A percentile compares a stretch with the other conserved stretches of the same genome.
phyloP scores from a whole-genome alignment of 2,329 filamentous ascomycete species.

The Magnaporthiopsis rhizophila region DNA sequence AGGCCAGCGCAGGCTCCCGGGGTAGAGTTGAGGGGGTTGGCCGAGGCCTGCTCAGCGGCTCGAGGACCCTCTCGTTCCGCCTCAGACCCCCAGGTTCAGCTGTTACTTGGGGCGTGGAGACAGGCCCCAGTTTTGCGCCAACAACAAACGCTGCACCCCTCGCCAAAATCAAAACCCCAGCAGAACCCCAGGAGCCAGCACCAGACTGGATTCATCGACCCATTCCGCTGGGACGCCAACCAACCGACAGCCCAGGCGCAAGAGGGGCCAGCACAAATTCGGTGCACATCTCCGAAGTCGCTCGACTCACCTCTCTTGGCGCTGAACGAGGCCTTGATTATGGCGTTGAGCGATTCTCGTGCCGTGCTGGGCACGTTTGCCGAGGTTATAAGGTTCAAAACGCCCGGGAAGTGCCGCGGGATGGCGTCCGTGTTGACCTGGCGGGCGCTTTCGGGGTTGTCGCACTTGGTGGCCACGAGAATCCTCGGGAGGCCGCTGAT shows the following conservation, averaged over 20 bases:
- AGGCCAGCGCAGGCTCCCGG: not conserved
- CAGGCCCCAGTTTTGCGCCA: not conserved
- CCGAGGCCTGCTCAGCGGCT: not conserved
- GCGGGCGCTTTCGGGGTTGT: conserved; percentile 61
- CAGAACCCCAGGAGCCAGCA: not conserved
- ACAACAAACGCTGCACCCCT: not conserved
- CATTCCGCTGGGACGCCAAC: not conserved
- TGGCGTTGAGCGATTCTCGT: conserved; percentile 65
- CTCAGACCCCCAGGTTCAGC: not conserved
- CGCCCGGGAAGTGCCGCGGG: conserved; percentile 55
- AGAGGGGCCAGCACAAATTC: conserved; percentile 10
- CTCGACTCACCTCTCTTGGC: conserved; percentile 57
- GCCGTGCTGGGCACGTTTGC: conserved; percentile 62
- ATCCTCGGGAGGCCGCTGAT: conserved; percentile 68
- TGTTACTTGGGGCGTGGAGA: not conserved
- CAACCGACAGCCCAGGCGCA: conserved; percentile 4
- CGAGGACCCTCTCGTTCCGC: not conserved
- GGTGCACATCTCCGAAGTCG: not conserved
- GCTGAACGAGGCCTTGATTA: conserved; percentile 63
- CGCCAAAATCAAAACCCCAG: not conserved
- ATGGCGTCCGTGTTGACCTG: conserved; percentile 64
- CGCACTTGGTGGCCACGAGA: conserved; percentile 85
- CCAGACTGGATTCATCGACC: not conserved
- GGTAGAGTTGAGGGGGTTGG: not conserved
- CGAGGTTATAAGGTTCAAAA: conserved; percentile 68